Conservation (phyloP, 805 yeast genomes). For the Metschnikowia vanudenii region DNA sequence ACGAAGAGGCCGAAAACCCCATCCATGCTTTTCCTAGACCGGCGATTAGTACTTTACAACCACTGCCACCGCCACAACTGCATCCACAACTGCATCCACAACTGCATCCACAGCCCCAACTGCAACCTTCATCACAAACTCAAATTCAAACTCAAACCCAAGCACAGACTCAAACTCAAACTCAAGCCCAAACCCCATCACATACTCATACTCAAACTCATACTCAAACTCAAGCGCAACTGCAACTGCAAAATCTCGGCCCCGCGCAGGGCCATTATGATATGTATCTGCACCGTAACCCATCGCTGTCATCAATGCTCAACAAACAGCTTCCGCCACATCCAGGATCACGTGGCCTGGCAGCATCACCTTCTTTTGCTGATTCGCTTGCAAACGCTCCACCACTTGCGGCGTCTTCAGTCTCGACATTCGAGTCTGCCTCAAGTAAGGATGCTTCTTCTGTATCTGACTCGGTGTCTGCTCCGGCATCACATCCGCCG, state of each 20-base stretch:
- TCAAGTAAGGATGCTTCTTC: not conserved
- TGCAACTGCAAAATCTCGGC: not conserved
- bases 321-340: constrained; percentile 14
- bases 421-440: constrained; percentile 3
- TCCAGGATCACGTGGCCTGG: constrained; percentile 5
- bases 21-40: not conserved
- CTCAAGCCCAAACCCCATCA: not conserved
- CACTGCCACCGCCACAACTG: too few species aligned
- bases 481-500: constrained; percentile 1
- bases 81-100: not conserved
- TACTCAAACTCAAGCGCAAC: not conserved
- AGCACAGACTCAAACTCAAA: too few species aligned
- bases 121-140: not conserved
- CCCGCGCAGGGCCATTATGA: constrained; percentile 77
- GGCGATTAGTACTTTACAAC: too few species aligned
- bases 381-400: constrained; percentile 1
- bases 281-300: constrained; percentile 6
- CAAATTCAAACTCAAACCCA: not conserved
- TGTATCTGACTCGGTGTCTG: not conserved
- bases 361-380: not conserved
- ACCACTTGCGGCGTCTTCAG: not conserved
- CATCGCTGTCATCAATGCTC: constrained; percentile 13
- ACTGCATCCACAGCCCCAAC: not conserved
- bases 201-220: not conserved
- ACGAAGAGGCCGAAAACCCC: constrained; percentile 8